Evolutionary conservation across 1,284 basidiomycete genomes (phyloP), one percentile per base, ranked within the genome.

Genomic region (Trametes versicolor): DNA sequence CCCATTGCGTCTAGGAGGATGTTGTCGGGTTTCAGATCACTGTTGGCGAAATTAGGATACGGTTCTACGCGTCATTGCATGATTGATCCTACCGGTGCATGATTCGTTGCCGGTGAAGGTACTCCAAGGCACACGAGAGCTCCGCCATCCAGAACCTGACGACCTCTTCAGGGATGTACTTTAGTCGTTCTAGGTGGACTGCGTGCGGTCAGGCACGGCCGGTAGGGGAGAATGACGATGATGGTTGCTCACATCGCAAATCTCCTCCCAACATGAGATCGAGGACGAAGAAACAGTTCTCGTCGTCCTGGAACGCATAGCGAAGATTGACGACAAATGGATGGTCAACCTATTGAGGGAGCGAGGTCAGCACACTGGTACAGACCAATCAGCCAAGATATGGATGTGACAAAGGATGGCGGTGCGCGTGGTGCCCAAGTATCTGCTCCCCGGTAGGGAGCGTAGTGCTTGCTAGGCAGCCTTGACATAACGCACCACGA

Each of bases 251-350:
- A 96, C 94, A 98, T 70, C 97, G 85, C 71, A 99, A 79, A 79
- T 98, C 96, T 10, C 97, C 97, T 27, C 97, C 97, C 1, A 98
- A 82, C 97, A 99, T 98, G 54, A 98, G 85, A 77, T 99, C 97
- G 62, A 98, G 82, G 10, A 98, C 96, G 81, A 98, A 98, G 85
- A 98, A 99, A 75, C 97, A 96, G 76, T 98, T 98, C 74, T 96
- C 93, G 74, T 99, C 97, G 75, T 99, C 97, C 78, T 99, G 97
- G 77, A 99, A 99, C 2, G 97, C 97, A 77, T 98, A 98, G 49
- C 96, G 91, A 73, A 99, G 76, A 78, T 98, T 98, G 71, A 97
- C 96, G 51, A 98, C 85, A 75, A 97, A 98, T 19, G 95, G 91
- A 72, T 97, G 95, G 78, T 98, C 95, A 74, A 99, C 93, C 94